Conservation (phyloP, 73 alveolate species). For the Paramecium primaurelia region DNA sequence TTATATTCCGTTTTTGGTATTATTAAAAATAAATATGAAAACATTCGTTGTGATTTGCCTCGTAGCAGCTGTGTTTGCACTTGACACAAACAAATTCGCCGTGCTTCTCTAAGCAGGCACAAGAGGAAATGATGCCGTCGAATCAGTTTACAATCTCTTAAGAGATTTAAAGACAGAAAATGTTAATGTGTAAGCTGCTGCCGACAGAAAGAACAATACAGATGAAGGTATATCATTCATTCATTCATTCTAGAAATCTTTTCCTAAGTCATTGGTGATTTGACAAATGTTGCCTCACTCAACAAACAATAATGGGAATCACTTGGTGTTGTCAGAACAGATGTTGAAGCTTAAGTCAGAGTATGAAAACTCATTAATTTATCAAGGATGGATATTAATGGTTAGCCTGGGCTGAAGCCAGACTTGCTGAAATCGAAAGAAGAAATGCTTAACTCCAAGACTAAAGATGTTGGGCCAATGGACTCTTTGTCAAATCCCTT, state of each 20-base stretch:
- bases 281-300: conserved; percentile 41
- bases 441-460: conserved; percentile 7
- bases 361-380: neutral
- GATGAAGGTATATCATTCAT: conserved; percentile 7
- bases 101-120: conserved; percentile 41
- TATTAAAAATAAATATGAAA: conserved; percentile 15
- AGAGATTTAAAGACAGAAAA: conserved; percentile 52
- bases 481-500: conserved; percentile 27
- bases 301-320: conserved; percentile 13
- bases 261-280: conserved; percentile 35
- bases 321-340: conserved; percentile 23
- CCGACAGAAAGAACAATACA: conserved; percentile 42
- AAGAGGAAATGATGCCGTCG: conserved; percentile 50
- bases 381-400: conserved; percentile 26
- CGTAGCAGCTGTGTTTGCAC: conserved; percentile 39
- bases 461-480: conserved; percentile 46
- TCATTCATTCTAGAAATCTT: conserved; percentile 11
- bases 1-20: conserved; percentile 34
- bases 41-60: conserved; percentile 25
- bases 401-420: conserved; percentile 27
- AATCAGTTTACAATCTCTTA: conserved; percentile 39
- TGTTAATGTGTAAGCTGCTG: conserved; percentile 51
- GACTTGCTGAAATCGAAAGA: conserved; percentile 49
- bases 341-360: conserved; percentile 32
- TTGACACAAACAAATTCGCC: conserved; percentile 38